Conservation (phyloP, 106 monocot species). For the Phalaenopsis aphrodite region DNA sequence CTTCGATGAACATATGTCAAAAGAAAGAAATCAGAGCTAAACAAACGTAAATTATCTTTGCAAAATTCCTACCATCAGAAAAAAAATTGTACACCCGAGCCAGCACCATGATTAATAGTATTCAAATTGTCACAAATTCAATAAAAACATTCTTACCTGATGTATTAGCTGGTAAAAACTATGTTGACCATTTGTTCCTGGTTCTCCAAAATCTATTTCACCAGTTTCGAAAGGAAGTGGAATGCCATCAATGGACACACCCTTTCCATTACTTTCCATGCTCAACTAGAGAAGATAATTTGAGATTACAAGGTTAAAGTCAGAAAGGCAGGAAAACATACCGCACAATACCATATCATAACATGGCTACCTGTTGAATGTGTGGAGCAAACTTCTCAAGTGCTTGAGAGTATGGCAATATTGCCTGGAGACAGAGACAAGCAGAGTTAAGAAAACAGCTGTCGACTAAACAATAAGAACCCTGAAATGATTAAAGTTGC, state of each 20-base stretch:
- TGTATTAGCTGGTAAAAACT: constrained; percentile 98
- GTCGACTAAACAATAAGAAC: neutral
- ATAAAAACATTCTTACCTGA: constrained; percentile 45
- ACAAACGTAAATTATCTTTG: neutral
- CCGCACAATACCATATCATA: neutral
- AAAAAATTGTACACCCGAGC: neutral
- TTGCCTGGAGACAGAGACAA: constrained; percentile 47
- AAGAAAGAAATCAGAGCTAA: neutral
- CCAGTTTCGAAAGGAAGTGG: constrained; percentile 86
- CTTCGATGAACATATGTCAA: neutral
- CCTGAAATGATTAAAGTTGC: neutral
- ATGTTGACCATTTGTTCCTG: constrained; percentile 98
- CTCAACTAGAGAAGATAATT: constrained; percentile 54
- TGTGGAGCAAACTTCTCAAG: constrained; percentile 97
- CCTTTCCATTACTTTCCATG: constrained; percentile 99
- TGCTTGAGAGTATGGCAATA: constrained; percentile 88
- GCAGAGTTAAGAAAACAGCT: neutral
- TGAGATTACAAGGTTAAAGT: constrained; percentile 2
- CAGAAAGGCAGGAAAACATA: constrained; percentile 2
- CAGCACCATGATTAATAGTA: no score
- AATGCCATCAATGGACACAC: constrained; percentile 95
- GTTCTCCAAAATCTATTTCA: constrained; percentile 99
- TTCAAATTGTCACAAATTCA: neutral
- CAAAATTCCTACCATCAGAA: neutral
- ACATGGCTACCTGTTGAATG: constrained; percentile 76